A percentile compares a stretch with the other conserved stretches of the same genome.
These are phyloP conservation scores for Aureobasidium mangrovei DNA, from an alignment of 2,329 filamentous ascomycete species.

Conservation along the genomic window DNA sequence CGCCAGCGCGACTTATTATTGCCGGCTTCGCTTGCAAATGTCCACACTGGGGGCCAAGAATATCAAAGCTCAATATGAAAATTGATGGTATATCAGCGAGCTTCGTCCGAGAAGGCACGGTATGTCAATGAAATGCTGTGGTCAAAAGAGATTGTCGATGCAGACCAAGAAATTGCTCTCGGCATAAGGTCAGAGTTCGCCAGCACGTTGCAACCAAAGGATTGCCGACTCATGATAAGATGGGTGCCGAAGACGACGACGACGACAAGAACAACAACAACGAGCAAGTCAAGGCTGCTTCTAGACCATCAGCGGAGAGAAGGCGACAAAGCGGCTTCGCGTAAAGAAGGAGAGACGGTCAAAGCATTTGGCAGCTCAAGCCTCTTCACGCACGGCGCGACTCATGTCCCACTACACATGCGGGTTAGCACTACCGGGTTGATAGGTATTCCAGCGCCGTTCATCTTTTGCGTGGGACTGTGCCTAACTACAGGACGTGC, in stretches of 20 bases:
- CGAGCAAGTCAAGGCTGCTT: background rate
- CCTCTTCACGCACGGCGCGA: constrained; percentile 1
- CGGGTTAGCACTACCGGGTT: constrained; percentile 6
- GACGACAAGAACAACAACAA: background rate
- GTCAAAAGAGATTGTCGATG: too few relatives aligned
- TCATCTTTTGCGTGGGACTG: background rate
- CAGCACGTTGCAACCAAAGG: too few relatives aligned
- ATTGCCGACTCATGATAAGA: background rate
- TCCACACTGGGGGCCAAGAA: background rate
- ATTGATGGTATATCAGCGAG: constrained; percentile 6
- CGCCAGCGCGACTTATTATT: background rate
- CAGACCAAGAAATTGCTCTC: too few relatives aligned
- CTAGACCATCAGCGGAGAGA: constrained; percentile 5
- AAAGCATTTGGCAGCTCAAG: constrained; percentile 9
- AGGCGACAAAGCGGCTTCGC: background rate
- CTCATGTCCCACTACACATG: constrained; percentile 1
- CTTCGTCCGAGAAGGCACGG: background rate
- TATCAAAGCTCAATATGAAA: background rate
- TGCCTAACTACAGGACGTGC: background rate
- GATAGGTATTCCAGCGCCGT: background rate
- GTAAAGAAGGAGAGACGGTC: constrained; percentile 2
- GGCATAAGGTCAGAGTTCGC: too few relatives aligned
- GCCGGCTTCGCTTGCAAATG: constrained; percentile 7
- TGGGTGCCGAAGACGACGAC: background rate
- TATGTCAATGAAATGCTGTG: too few relatives aligned